Base-by-base conservation (phyloP, 1,284 basidiomycete species). In the Ceratobasidium sp. region DNA sequence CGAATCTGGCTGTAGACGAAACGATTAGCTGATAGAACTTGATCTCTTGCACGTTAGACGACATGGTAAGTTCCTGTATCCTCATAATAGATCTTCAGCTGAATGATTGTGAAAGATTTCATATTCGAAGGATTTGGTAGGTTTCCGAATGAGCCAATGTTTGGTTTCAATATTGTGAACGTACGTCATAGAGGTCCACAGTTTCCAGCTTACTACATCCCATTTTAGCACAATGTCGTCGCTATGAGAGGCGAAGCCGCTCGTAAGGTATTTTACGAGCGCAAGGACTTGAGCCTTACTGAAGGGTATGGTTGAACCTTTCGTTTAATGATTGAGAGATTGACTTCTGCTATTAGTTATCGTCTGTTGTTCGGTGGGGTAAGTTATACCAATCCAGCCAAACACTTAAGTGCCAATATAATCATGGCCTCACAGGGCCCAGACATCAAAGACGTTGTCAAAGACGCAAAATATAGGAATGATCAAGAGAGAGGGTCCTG, bases 311-410 rank as follows among this genome's bases (percentile, higher is more conserved):
- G 2, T 21, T 26, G 18, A 8, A 4, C 41, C 21, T 18, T 46
- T 26, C n/a, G 43, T 21, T 16, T 28, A 3, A 26, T 12, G 18
- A 53, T 12, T 53, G 18, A 53, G 21, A 26, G 12, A 1, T n/a
- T 34, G 2, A 41, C 14, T 34, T n/a, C 32, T 32, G 10, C 9
- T 3, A 14, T 10, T 41, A 65, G 62, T 2, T 65, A 65, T 16
- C 46, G 46, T 16, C 48, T 65, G 16, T 26, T 65, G 23, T 65
- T 65, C 41, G 62, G 62, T 21, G 62, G 62, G 21, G 62, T 65
- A 28, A 53, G 62, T 41, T 14, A 36, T 12, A 8, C 18, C 1
- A 34, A 21, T 12, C 23, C 16, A 2, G 1, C 39, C 14, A 12
- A 2, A 8, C 9, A 16, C 36, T 9, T 1, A 12, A 53, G 6